Conservation (phyloP, 179 eudicot species). For the Vitellaria paradoxa region DNA sequence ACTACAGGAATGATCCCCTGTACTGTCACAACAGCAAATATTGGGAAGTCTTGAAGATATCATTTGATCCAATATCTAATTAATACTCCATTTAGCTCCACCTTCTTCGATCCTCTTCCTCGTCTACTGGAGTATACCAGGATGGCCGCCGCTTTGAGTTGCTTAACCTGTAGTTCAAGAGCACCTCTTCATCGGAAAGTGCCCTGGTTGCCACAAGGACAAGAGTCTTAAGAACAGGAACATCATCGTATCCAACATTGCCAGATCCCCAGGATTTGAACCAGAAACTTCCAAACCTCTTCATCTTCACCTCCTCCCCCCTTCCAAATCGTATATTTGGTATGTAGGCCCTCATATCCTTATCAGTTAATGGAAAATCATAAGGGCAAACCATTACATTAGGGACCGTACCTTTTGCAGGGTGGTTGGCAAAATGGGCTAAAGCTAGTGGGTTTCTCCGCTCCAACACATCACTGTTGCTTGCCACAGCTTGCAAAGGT, state of each 20-base stretch:
- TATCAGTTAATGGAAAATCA: conserved; percentile 76
- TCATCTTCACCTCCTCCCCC: conserved; percentile 63
- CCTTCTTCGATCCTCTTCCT: conserved; percentile 90
- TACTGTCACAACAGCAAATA: not conserved
- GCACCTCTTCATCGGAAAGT: conserved; percentile 69
- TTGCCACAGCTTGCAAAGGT: conserved; percentile 49
- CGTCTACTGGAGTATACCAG: conserved; percentile 89
- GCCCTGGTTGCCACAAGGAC: conserved; percentile 80
- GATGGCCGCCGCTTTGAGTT: conserved; percentile 74
- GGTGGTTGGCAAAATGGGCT: conserved; percentile 92
- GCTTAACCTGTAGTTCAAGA: conserved; percentile 83
- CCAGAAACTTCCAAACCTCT: conserved; percentile 81
- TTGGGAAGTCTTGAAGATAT: not conserved
- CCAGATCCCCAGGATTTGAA: conserved; percentile 68
- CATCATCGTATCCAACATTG: conserved; percentile 27
- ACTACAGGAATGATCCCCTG: not conserved
- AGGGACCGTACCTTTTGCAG: conserved; percentile 56
- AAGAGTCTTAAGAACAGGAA: conserved; percentile 61
- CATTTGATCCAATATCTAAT: not conserved
- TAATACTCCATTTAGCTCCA: conserved; percentile 52
- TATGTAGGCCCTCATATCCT: conserved; percentile 69
- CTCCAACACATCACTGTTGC: conserved; percentile 60
- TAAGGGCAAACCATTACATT: conserved; percentile 97
- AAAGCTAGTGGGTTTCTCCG: conserved; percentile 83
- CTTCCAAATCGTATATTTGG: conserved; percentile 70